A percentile compares a stretch with the other conserved stretches of the same genome.
phyloP scores from a whole-genome alignment of 2,329 filamentous ascomycete species.

The Colletotrichum sp. region DNA sequence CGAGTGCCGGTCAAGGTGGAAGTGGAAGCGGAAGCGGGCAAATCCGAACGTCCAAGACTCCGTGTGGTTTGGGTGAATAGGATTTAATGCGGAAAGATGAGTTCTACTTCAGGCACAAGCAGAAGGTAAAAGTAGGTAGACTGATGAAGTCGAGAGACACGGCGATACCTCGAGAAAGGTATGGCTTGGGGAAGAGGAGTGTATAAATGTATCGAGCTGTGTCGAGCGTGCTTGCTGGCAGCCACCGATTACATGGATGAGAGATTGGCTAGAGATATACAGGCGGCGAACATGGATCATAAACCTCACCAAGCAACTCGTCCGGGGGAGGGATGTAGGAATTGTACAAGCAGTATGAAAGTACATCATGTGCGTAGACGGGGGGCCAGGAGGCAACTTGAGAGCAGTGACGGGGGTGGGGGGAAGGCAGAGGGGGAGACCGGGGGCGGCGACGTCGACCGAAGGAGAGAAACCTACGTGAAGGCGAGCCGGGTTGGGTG shows the following conservation, averaged over 20 bases:
- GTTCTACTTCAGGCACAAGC: background rate
- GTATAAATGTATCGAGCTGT: slow-evolving; percentile 22
- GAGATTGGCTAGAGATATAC: slow-evolving; percentile 23
- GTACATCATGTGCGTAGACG: slow-evolving; percentile 18
- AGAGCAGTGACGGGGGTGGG: background rate
- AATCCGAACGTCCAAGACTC: background rate
- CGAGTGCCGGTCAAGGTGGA: background rate
- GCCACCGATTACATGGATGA: slow-evolving; percentile 22
- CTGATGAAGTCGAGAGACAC: slow-evolving; percentile 12
- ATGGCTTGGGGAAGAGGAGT: slow-evolving; percentile 21
- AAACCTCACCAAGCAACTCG: slow-evolving; percentile 9
- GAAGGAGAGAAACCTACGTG: slow-evolving; percentile 22
- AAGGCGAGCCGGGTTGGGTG: slow-evolving; percentile 14
- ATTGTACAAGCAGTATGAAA: slow-evolving; percentile 12
- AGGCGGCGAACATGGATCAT: slow-evolving; percentile 19
- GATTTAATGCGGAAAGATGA: background rate
- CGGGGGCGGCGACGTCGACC: slow-evolving; percentile 20
- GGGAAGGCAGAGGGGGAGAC: slow-evolving; percentile 1
- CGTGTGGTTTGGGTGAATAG: background rate
- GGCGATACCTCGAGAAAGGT: background rate
- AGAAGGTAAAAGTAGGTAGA: background rate
- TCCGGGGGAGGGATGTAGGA: slow-evolving; percentile 13
- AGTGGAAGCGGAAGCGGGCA: background rate
- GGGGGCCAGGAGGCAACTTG: slow-evolving; percentile 19
- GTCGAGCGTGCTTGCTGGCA: slow-evolving; percentile 8